Evolutionary conservation across 1,284 basidiomycete species (phyloP).

Genomic region (Apiotrichum gracile): DNA sequence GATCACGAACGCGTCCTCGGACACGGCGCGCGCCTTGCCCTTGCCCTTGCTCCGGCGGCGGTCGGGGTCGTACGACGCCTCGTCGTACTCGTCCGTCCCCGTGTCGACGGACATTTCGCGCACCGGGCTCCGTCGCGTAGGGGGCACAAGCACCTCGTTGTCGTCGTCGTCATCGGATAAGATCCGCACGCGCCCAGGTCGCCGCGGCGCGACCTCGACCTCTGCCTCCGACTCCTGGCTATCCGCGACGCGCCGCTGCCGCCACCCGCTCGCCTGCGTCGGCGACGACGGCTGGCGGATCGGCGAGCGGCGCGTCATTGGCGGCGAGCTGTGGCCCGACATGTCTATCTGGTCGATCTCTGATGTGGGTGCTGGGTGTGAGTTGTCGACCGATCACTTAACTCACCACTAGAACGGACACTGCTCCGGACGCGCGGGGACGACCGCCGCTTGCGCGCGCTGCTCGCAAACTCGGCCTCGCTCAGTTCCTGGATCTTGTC

Average conservation of each 20-base stretch:
- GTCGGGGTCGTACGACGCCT: neutral
- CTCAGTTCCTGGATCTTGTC: conserved; percentile 10
- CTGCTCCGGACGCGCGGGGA: neutral
- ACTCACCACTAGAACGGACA: neutral
- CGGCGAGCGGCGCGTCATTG: neutral
- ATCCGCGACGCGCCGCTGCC: neutral
- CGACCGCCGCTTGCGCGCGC: conserved; percentile 1
- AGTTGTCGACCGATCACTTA: neutral
- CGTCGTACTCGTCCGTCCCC: neutral
- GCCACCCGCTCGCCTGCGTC: neutral
- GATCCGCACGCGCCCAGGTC: neutral
- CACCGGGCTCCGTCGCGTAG: too few species aligned
- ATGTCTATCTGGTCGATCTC: conserved; percentile 6
- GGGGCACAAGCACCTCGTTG: neutral
- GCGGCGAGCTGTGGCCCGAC: neutral
- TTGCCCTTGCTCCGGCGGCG: too few species aligned
- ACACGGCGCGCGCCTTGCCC: neutral
- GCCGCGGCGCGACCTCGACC: neutral
- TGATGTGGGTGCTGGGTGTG: neutral
- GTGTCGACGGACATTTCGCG: too few species aligned
- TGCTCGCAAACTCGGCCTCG: conserved; percentile 6
- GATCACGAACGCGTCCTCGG: neutral
- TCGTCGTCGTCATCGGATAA: neutral
- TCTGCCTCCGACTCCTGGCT: neutral
- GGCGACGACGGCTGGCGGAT: neutral